phyloP scores from a whole-genome alignment of 2,329 filamentous ascomycete genomes.

The Epicoccum nigrum region DNA sequence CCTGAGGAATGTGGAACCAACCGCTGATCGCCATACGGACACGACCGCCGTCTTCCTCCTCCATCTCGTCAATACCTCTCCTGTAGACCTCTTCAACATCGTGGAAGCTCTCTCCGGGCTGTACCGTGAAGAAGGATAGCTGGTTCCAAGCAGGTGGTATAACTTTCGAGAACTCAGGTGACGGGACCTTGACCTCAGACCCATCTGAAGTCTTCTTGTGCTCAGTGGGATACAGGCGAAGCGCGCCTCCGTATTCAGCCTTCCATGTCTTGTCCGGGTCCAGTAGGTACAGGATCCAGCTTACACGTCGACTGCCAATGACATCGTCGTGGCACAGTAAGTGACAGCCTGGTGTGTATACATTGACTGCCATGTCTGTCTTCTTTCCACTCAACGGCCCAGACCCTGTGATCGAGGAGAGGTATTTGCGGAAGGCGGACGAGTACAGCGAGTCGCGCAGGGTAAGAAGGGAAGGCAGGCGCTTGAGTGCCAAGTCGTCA shows the following conservation, averaged over 20 bases:
- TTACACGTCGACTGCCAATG: slow-evolving; percentile 93
- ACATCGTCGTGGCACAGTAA: slow-evolving; percentile 98
- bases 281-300: slow-evolving; percentile 95
- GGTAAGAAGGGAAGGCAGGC: slow-evolving; percentile 85
- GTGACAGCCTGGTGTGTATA: slow-evolving; percentile 96
- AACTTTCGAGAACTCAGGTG: slow-evolving; percentile 76
- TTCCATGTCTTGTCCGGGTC: slow-evolving; percentile 92
- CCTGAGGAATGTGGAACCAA: slow-evolving; percentile 98
- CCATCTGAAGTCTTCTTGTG: slow-evolving; percentile 70
- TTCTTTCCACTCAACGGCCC: slow-evolving; percentile 89
- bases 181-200: slow-evolving; percentile 77
- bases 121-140: slow-evolving; percentile 95
- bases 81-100: slow-evolving; percentile 98
- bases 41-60: slow-evolving; percentile 72
- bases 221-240: slow-evolving; percentile 81
- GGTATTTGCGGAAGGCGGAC: slow-evolving; percentile 83
- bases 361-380: slow-evolving; percentile 99
- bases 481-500: slow-evolving; percentile 81
- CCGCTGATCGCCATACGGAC: slow-evolving; percentile 98
- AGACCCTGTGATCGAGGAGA: slow-evolving; percentile 83
- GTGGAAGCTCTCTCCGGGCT: slow-evolving; percentile 98
- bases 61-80: slow-evolving; percentile 62
- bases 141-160: slow-evolving; percentile 98
- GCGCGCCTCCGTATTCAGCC: slow-evolving; percentile 87
- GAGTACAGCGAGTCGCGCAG: slow-evolving; percentile 97